phyloP scores from a whole-genome alignment of 2,329 filamentous ascomycete species.

The Sporothrix schenckii region DNA sequence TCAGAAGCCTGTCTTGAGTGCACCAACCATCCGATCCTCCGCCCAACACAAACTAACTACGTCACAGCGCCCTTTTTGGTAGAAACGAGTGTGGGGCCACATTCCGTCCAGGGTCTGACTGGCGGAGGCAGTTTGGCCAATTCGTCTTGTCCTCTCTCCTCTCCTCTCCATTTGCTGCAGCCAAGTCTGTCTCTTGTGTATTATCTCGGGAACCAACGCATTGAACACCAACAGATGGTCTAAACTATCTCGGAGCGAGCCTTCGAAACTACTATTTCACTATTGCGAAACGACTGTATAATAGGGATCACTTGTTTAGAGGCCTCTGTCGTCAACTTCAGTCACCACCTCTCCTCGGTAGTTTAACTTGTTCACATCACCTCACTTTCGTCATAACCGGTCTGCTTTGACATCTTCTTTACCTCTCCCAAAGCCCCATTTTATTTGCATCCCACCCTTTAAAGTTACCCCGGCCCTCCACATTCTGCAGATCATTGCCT shows the following conservation, averaged over 20 bases:
- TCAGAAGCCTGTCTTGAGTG: not conserved
- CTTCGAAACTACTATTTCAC: not conserved
- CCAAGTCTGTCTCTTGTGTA: not conserved
- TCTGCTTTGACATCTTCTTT: not conserved
- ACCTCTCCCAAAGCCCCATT: not conserved
- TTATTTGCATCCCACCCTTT: constrained; percentile 7
- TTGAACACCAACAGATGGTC: not conserved
- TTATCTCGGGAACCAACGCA: not conserved
- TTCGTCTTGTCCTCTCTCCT: not conserved
- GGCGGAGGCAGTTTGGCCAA: not conserved
- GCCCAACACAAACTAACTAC: not conserved
- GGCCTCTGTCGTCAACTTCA: not conserved
- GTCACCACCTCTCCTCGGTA: not conserved
- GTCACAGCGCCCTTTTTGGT: constrained; percentile 17
- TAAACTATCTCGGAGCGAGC: not conserved
- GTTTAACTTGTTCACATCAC: not conserved
- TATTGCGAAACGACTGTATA: not conserved
- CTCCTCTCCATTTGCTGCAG: not conserved
- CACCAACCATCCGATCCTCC: not conserved
- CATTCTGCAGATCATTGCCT: constrained; percentile 15
- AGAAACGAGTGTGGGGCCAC: constrained; percentile 10
- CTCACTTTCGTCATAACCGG: constrained; percentile 8
- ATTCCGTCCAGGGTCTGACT: not conserved
- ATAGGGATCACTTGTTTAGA: not conserved
- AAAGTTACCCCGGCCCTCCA: not conserved